phyloP scores from a whole-genome alignment of 768 basidiomycete species.

The Cystoderma amianthinum region DNA sequence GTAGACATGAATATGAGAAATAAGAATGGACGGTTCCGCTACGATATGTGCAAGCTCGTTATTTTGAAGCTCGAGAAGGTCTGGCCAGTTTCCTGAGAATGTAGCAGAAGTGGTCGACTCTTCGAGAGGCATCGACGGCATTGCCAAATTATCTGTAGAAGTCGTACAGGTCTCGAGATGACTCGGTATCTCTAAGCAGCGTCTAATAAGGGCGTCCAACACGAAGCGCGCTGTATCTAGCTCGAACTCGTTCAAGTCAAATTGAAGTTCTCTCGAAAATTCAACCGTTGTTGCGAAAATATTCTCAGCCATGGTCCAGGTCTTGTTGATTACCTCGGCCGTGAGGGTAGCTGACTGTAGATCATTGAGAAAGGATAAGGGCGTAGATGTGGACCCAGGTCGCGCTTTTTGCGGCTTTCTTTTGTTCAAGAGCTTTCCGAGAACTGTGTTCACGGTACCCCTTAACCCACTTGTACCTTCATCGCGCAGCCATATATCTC shows the following conservation, averaged over 20 bases:
- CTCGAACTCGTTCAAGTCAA: conserved; percentile 41
- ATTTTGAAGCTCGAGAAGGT: conserved; percentile 47
- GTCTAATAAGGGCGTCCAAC: conserved; percentile 41
- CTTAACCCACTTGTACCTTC: conserved; percentile 22
- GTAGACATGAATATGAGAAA: conserved; percentile 47
- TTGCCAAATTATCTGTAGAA: neutral
- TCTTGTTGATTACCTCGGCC: conserved; percentile 29
- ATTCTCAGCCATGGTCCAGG: conserved; percentile 38
- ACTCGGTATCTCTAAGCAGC: conserved; percentile 27
- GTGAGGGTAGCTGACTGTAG: conserved; percentile 22
- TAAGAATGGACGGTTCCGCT: conserved; percentile 41
- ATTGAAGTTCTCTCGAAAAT: conserved; percentile 1
- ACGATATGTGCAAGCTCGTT: conserved; percentile 45
- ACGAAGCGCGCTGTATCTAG: conserved; percentile 52
- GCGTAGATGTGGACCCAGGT: conserved; percentile 10
- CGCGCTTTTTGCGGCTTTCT: conserved; percentile 17
- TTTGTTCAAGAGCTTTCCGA: conserved; percentile 4
- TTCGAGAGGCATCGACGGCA: neutral
- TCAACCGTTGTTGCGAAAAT: conserved; percentile 8
- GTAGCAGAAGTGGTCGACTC: neutral
- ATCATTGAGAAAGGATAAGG: conserved; percentile 15
- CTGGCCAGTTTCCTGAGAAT: conserved; percentile 29
- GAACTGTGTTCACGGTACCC: conserved; percentile 24
- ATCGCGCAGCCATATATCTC: conserved; percentile 33
- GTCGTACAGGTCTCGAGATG: conserved; percentile 6